These are phyloP conservation scores for Penicillium simplicissimum DNA, from an alignment of 495 filamentous ascomycete species.

Conservation along the genomic window DNA sequence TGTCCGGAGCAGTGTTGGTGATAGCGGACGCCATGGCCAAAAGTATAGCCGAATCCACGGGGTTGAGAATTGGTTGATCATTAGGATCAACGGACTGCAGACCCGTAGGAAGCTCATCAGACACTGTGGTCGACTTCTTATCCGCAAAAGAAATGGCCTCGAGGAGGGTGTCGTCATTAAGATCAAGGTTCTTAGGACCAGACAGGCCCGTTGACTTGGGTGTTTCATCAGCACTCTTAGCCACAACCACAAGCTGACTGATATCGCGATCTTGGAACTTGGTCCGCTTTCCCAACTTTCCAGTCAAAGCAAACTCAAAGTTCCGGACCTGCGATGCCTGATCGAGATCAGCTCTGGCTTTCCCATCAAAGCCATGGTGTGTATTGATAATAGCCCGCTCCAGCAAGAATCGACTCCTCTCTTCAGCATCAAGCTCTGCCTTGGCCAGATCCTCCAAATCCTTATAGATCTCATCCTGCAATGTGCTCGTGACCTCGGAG, in stretches of 20 bases:
- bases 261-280: constrained; percentile 87
- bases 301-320: constrained; percentile 83
- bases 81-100: constrained; percentile 68
- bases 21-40: constrained; percentile 81
- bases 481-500: constrained; percentile 67
- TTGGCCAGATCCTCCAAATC: constrained; percentile 47
- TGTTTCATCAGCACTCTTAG: constrained; percentile 60
- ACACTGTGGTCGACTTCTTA: constrained; percentile 39
- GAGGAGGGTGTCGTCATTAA: constrained; percentile 92
- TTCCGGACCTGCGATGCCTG: constrained; percentile 61
- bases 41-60: constrained; percentile 83
- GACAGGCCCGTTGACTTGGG: constrained; percentile 25
- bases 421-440: constrained; percentile 42
- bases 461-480: constrained; percentile 59
- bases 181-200: constrained; percentile 64
- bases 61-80: constrained; percentile 77
- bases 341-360: constrained; percentile 69
- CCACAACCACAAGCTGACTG: constrained; percentile 90
- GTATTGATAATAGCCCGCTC: constrained; percentile 82
- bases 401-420: constrained; percentile 65
- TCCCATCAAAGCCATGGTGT: constrained; percentile 79
- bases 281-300: constrained; percentile 85
- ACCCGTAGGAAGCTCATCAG: constrained; percentile 58
- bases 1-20: constrained; percentile 79
- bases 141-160: constrained; percentile 81